Conservation (phyloP, 441 rosid species). For the Corymbia calophylla region DNA sequence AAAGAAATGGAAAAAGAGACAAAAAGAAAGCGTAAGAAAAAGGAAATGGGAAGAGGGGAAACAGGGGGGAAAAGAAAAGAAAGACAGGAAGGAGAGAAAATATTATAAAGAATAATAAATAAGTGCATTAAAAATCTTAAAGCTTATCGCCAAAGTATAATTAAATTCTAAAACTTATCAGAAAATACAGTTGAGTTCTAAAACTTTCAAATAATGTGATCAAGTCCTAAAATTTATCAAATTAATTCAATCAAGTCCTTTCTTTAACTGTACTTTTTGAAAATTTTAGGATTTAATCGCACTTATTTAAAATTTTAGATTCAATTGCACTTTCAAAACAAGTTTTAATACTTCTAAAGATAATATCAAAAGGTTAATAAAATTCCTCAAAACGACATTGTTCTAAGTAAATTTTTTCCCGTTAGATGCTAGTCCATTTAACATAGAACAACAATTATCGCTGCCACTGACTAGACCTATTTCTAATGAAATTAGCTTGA, state of each 20-base stretch:
- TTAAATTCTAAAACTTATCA: too few species aligned
- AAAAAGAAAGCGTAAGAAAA: not conserved
- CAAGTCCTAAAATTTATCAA: not conserved
- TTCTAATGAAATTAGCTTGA: fast-evolving
- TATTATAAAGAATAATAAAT: too few species aligned
- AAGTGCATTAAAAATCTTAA: not conserved
- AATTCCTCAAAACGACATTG: not conserved
- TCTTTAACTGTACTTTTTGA: too few species aligned
- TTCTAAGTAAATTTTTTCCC: not conserved
- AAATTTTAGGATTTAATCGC: too few species aligned
- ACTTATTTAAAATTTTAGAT: too few species aligned
- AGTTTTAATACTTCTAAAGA: not conserved
- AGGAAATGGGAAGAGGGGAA: not conserved
- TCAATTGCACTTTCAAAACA: fast-evolving
- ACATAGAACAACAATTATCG: not conserved
- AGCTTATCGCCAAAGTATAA: too few species aligned
- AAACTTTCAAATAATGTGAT: not conserved
- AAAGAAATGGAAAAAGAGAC: not conserved
- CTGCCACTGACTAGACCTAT: not conserved
- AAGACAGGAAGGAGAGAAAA: not conserved
- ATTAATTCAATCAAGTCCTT: too few species aligned
- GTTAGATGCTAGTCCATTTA: not conserved
- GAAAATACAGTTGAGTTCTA: too few species aligned
- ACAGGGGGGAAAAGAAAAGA: not conserved
- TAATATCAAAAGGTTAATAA: not conserved